Evolutionary conservation across 345 rosid species (phyloP), one percentile per base, ranked within the genome.

Genomic region (Ailanthus altissimus): DNA sequence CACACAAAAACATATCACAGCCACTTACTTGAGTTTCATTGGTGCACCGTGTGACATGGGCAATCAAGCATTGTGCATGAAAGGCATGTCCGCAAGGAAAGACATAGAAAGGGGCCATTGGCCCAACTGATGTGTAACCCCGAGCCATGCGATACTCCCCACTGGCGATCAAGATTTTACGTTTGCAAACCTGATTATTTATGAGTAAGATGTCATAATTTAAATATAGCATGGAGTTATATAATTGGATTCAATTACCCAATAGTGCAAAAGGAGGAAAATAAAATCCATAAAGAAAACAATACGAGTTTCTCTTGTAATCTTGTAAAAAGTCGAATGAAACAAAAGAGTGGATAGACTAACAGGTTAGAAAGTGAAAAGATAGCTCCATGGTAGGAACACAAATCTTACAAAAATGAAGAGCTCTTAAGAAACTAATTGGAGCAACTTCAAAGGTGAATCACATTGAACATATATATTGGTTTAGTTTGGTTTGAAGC

Each of bases 11-110:
- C 46, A 54, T 18, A 75, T 67, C 58, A 68, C 16, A 25, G 43
- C 56, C 58, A 73, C 89, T 84, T 70, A 89, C 95, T 80, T 87
- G 92, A 75, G 83, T 73, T 82, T 80, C 90, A 57, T 72, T 81
- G 20, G 92, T 87, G 75, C 88, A 89, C 38, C 87, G 88, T 8
- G 92, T 91, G 64, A 91, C 91, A 32, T 91, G 96, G 32, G 99
- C 92, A 81, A 96, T 91, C 79, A 93, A 77, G 85, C 98, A 93
- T 65, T 91, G 91, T 13, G 97, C 84, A 80, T 96, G 98, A 84
- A 96, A 96, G 54, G 98, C 86, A 74, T 96, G 98, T 15, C 97
- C 94, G 80, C 98, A 96, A 32, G 99, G 99, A 84, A 96, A 96
- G 68, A 96, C 90, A 79, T 93, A 96, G 81, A 96, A 93, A 61